Evolutionary conservation across 192 early-diverging fungal species (phyloP).

Genomic region (Diversispora epigaea): DNA sequence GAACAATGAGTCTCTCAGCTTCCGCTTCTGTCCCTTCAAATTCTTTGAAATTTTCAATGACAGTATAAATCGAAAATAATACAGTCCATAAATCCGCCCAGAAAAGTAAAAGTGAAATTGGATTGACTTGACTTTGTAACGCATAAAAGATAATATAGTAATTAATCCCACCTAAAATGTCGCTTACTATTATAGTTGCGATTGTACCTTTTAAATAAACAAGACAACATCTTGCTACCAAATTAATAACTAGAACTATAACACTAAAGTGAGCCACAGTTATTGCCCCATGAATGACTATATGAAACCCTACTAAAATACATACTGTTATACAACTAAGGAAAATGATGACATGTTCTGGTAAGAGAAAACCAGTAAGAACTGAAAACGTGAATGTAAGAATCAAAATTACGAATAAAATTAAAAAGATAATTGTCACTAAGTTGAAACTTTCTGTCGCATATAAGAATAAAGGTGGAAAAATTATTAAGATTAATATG

Average conservation of each 20-base stretch:
- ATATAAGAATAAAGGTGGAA: constrained; percentile 14
- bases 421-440: not conserved
- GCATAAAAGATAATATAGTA: constrained; percentile 11
- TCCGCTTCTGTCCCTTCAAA: too few relatives aligned
- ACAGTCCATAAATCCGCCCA: constrained; percentile 21
- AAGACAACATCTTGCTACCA: not conserved
- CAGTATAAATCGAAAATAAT: constrained; percentile 22
- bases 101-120: constrained; percentile 28
- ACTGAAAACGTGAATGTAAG: not conserved
- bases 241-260: constrained; percentile 1
- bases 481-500: not conserved
- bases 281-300: too few relatives aligned
- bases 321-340: not conserved
- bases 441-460: constrained; percentile 1
- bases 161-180: not conserved
- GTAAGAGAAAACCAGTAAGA: too few relatives aligned
- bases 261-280: too few relatives aligned
- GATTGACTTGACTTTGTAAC: constrained; percentile 8
- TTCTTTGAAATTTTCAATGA: constrained; percentile 2
- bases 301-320: too few relatives aligned
- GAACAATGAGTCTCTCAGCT: too few relatives aligned
- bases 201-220: too few relatives aligned
- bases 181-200: not conserved
- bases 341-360: not conserved
- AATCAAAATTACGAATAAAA: not conserved